Percentiles rank a stretch among this genome's conserved stretches.
Evolutionary conservation across 2,329 filamentous ascomycete genomes (phyloP).

Genomic region (Chaetomium globosum): DNA sequence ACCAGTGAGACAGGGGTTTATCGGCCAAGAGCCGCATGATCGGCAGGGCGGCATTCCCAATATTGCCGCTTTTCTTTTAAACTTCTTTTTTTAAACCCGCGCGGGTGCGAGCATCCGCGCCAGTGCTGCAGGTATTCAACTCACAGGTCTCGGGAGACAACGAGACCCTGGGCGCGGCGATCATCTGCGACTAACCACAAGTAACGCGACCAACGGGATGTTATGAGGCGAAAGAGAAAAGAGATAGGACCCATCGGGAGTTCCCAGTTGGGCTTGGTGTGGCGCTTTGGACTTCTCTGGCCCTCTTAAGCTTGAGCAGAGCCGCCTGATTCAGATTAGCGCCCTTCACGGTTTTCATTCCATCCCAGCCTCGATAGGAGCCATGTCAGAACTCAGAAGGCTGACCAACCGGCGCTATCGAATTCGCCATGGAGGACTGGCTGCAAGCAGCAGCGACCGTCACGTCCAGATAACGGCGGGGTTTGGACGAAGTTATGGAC

Average conservation of each 20-base stretch:
- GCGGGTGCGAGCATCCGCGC: conserved; percentile 8
- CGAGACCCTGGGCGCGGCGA: background rate
- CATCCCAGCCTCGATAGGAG: conserved; percentile 22
- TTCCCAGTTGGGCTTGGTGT: conserved; percentile 4
- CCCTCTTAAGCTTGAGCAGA: background rate
- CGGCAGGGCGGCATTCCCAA: conserved; percentile 12
- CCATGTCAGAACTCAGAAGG: conserved; percentile 21
- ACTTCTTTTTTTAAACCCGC: conserved; percentile 19
- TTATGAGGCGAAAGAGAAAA: background rate
- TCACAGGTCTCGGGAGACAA: background rate
- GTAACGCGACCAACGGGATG: background rate
- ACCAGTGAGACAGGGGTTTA: conserved; percentile 15
- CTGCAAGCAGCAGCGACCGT: conserved; percentile 1
- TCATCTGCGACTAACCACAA: background rate
- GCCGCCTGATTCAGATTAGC: conserved; percentile 15
- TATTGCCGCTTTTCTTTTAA: conserved; percentile 7
- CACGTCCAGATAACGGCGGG: conserved; percentile 2
- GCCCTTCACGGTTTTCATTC: background rate
- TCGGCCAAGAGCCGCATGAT: conserved; percentile 28
- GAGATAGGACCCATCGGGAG: background rate
- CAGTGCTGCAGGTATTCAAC: background rate
- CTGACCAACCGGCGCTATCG: conserved; percentile 22
- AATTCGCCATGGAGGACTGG: conserved; percentile 12
- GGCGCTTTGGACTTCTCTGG: conserved; percentile 15
- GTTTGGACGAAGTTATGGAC: background rate